Base-by-base conservation (phyloP, 1,284 basidiomycete genomes). In the Sporisorium exsertum region DNA sequence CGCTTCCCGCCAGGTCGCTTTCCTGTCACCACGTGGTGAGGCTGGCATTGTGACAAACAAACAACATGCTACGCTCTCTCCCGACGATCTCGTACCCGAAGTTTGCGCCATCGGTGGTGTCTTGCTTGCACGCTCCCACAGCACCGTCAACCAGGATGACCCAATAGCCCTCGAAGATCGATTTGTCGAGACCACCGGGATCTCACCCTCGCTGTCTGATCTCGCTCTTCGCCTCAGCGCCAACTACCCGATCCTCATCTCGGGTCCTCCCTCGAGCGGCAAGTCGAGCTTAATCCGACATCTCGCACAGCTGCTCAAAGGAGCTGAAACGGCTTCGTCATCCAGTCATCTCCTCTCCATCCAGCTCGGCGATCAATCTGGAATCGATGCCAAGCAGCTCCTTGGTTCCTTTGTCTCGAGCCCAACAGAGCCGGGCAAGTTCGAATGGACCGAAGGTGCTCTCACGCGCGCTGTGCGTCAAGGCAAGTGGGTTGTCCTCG, bases 391-490 rank as follows among this genome's bases (percentile, higher is more conserved):
- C 37, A 93, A 97, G 54, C 92, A 94, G 1, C 89, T 99, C 1
- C 89, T 99, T 35, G 97, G 97, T 7, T 96, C 94, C 2, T 97
- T 98, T 71, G 88, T 94, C 3, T 97, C 96, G 1, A 97, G 95
- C 0, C 88, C 92, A 0, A 91, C 90, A 1, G 90, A 90, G 43
- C 92, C 94, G 0, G 97, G 97, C 12, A 91, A 91, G 0, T 99
- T 99, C 79, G 94, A 96, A 81, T 99, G 95, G 93, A 93, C 93
- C 84, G 95, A 99, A 78, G 97, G 97, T 13, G 92, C 95, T 0
- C 88, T 99, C 50, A 91, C 96, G 7, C 92, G 93, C 51, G 93
- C 96, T 0, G 92, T 99, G 88, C 90, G 91, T 46, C 91, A 93
- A 77, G 97, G 97, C 15, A 91, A 91, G 82, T 99, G 97, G 96